A percentile compares a stretch with the other conserved stretches of the same genome.
Conservation (phyloP, 1,284 basidiomycete species). For the Cryptococcus jaspeensis region DNA sequence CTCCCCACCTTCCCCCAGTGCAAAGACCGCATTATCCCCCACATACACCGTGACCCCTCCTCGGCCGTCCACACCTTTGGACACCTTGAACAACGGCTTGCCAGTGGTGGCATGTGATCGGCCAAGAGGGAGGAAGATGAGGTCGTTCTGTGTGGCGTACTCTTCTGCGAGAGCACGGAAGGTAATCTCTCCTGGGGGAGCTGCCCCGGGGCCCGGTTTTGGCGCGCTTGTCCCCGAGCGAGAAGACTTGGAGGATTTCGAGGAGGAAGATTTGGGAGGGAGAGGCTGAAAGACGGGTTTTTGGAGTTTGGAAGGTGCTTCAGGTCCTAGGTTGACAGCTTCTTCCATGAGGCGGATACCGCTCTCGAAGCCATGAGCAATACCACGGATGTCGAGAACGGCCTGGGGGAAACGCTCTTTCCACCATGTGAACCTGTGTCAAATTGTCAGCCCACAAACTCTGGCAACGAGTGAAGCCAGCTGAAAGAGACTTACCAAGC, state of each 20-base stretch:
- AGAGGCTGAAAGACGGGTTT: constrained; percentile 61
- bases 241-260: constrained; percentile 9
- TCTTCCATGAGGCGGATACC: constrained; percentile 90
- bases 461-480: too few species aligned
- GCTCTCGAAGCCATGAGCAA: constrained; percentile 74
- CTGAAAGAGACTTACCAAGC: constrained; percentile 66
- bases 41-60: constrained; percentile 73
- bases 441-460: neutral
- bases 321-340: constrained; percentile 76
- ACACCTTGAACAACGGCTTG: constrained; percentile 82
- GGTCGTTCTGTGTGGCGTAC: constrained; percentile 72
- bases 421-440: constrained; percentile 68
- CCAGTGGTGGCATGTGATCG: constrained; percentile 75
- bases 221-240: constrained; percentile 8
- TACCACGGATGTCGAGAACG: constrained; percentile 63
- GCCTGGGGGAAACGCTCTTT: constrained; percentile 71
- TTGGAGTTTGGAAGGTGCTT: constrained; percentile 64
- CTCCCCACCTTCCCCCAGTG: constrained; percentile 37
- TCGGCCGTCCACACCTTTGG: constrained; percentile 71
- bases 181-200: constrained; percentile 62
- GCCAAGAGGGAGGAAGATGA: constrained; percentile 84
- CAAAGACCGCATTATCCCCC: constrained; percentile 48
- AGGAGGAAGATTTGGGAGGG: constrained; percentile 34
- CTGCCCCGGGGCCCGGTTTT: neutral
- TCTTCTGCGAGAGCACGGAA: constrained; percentile 91